Evolutionary conservation across 2,329 filamentous ascomycete genomes (phyloP), one percentile per base, ranked within the genome.

Genomic region (Leptographium procerum): DNA sequence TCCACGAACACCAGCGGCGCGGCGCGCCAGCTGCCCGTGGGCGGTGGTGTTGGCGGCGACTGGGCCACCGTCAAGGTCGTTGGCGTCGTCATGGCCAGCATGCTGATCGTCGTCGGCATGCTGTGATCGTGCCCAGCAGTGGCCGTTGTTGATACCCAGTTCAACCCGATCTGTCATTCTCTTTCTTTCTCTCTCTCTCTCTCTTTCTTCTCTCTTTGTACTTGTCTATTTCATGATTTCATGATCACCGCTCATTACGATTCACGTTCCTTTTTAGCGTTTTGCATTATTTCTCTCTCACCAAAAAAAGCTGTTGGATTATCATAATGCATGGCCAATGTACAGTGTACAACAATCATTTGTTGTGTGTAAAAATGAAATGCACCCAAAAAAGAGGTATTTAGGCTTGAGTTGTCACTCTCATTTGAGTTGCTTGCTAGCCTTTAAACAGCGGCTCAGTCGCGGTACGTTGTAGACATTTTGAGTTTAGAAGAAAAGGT

Each of bases 31-130:
- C 24, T 55, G 34, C 10, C 33, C 2, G 4, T 54, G n/a, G n/a
- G n/a, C 3, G 47, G 34, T 31, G 31, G 19, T 19, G 56, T 22
- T 29, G 43, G 34, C 31, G 48, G 31, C 29, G 59, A 61, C 57
- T 57, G 55, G 59, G 22, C 52, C 4, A 63, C 59, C 6, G 63
- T 67, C 40, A 62, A 67, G 63, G 61, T 65, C 9, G 56, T 63
- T 47, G 69, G 65, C 8, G 66, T 62, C 2, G 61, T 67, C 54
- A 55, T 71, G 34, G 69, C 63, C n/a, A 66, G 64, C 40, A 60
- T 69, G 4, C 64, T 70, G 14, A 67, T 57, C 51, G 62, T 68
- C 24, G 66, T 65, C 52, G 68, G 63, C 2, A 55, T 68, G 61
- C 60, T 71, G 58, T 71, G 58, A 45, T 14, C 7, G 53, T 48